Percentiles rank a stretch among this genome's conserved stretches.
These are phyloP conservation scores for Hyphopichia burtonii DNA, from an alignment of 1,139 yeast species.

Conservation along the genomic window DNA sequence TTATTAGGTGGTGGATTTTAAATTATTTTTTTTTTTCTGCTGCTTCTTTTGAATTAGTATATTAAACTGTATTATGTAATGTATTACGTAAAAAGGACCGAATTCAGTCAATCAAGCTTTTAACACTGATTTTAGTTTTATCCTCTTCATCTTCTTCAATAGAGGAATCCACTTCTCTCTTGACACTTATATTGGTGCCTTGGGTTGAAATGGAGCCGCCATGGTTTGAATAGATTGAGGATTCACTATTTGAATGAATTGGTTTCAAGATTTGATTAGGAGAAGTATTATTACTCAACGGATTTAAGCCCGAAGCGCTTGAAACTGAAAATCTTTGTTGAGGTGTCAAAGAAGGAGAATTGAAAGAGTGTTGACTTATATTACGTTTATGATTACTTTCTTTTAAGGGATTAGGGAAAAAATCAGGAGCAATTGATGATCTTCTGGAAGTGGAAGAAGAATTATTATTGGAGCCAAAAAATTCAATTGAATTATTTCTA, in stretches of 20 bases:
- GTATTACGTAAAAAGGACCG: too few relatives aligned
- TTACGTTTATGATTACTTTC: conserved; percentile 25
- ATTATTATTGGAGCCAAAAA: conserved; percentile 21
- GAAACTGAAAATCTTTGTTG: conserved; percentile 28
- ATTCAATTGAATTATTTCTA: conserved; percentile 35
- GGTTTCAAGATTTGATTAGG: conserved; percentile 10
- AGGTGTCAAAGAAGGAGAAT: conserved; percentile 29
- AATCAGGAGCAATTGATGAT: conserved; percentile 41
- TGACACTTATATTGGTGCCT: background rate
- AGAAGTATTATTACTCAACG: conserved; percentile 12
- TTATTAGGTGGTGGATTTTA: too few relatives aligned
- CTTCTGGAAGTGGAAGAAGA: conserved; percentile 32
- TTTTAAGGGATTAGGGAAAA: conserved; percentile 39
- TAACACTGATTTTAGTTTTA: conserved; percentile 23
- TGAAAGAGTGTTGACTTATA: conserved; percentile 32
- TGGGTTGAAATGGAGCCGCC: conserved; percentile 2
- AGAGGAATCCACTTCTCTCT: background rate
- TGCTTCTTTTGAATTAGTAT: too few relatives aligned
- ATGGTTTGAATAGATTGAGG: conserved; percentile 4
- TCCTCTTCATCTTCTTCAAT: conserved; percentile 2
- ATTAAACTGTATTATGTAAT: too few relatives aligned
- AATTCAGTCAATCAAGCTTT: conserved; percentile 10
- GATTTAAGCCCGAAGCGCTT: conserved; percentile 12
- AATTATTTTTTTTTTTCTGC: too few relatives aligned
- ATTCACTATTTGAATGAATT: conserved; percentile 3